phyloP scores from a whole-genome alignment of 768 basidiomycete species.

The Mycena galericulata region DNA sequence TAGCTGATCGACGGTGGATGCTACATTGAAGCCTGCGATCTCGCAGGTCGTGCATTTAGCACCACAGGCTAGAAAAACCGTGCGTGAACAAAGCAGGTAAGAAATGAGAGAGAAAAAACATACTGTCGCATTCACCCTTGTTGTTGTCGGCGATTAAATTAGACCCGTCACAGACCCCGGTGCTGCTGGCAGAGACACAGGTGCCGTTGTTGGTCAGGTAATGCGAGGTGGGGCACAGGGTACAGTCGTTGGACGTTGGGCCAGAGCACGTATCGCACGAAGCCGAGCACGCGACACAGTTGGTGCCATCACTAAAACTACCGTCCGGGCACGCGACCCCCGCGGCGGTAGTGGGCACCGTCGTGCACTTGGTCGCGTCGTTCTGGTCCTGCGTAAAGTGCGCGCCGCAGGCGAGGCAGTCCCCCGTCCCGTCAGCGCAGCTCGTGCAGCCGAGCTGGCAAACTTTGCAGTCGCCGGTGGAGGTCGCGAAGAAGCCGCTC shows the following conservation, averaged over 20 bases:
- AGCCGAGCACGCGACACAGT: constrained; percentile 71
- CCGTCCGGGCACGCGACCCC: constrained; percentile 74
- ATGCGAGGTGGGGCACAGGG: constrained; percentile 71
- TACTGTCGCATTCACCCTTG: constrained; percentile 88
- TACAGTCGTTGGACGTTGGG: constrained; percentile 75
- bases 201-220: constrained; percentile 70
- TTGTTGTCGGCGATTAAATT: constrained; percentile 82
- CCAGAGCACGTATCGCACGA: constrained; percentile 81
- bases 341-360: constrained; percentile 60
- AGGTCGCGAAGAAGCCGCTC: constrained; percentile 78
- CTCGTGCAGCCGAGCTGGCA: constrained; percentile 79
- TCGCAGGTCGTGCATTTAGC: constrained; percentile 84
- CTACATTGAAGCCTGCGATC: constrained; percentile 77
- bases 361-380: constrained; percentile 75
- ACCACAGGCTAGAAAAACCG: constrained; percentile 71
- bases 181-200: constrained; percentile 74
- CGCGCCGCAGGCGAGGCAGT: constrained; percentile 78
- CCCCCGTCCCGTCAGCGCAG: constrained; percentile 76
- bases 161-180: constrained; percentile 81
- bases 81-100: not conserved
- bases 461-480: constrained; percentile 81
- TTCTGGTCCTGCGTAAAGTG: constrained; percentile 76
- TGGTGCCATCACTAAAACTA: constrained; percentile 66
- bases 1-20: constrained; percentile 71
- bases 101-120: constrained; percentile 44